phyloP scores from a whole-genome alignment of 768 basidiomycete genomes.

The Rhizopogon vulgaris region DNA sequence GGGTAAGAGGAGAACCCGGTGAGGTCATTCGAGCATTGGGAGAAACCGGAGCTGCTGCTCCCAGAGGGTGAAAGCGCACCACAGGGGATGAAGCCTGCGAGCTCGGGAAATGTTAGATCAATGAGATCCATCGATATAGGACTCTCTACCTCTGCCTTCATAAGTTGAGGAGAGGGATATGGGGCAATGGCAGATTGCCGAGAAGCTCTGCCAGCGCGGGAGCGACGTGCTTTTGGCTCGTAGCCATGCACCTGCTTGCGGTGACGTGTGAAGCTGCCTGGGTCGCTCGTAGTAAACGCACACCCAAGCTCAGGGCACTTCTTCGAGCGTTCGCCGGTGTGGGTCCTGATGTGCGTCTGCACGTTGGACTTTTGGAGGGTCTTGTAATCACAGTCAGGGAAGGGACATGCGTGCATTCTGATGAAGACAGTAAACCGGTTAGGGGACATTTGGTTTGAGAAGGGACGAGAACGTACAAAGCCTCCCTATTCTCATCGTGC shows the following conservation, averaged over 20 bases:
- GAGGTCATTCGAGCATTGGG: no score
- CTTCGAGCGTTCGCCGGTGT: constrained; percentile 9
- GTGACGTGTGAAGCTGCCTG: constrained; percentile 18
- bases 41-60: not conserved
- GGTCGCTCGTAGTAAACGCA: constrained; percentile 9
- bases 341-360: constrained; percentile 19
- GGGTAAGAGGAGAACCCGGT: no score
- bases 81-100: not conserved
- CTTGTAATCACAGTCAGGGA: constrained; percentile 12
- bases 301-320: constrained; percentile 15
- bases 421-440: constrained; percentile 1
- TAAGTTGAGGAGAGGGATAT: not conserved
- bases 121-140: not conserved
- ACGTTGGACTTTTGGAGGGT: constrained; percentile 25
- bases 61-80: not conserved
- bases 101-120: not conserved
- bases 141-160: not conserved
- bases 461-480: constrained; percentile 11
- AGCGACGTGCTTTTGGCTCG: constrained; percentile 4
- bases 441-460: not conserved
- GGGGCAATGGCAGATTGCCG: constrained; percentile 1
- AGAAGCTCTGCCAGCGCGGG: not conserved
- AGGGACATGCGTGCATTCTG: constrained; percentile 21
- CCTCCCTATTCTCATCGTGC: constrained; percentile 18
- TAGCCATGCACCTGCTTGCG: constrained; percentile 14